Base-by-base conservation (phyloP, 768 basidiomycete genomes). In the Rhodotorula babjevae region DNA sequence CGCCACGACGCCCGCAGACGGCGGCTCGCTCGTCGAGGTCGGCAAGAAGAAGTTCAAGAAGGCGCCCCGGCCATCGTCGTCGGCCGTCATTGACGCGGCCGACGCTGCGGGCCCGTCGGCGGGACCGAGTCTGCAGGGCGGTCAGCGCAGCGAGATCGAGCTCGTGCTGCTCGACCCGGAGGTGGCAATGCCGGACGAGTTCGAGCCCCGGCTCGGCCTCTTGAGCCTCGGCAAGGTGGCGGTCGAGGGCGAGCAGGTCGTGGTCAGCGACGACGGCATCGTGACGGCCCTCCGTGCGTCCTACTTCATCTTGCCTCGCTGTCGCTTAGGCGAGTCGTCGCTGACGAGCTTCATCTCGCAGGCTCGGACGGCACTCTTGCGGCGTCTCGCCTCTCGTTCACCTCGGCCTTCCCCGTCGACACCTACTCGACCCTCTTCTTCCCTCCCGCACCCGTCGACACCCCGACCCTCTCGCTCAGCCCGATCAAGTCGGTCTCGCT, bases 41-140 rank as follows among this genome's bases (percentile, higher is more conserved):
- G 65, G 68, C 44, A 72, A 76, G 67, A 72, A 76, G 68, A 70
- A 72, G 71, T 67, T 72, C 61, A 76, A 76, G 53, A 72, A 72
- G 71, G 57, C 44, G 3, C 68, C 65, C 29, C 50, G 74, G 16
- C 69, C 74, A 1, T 72, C 74, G 0, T 57, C 74, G 16, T 40
- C 71, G 16, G 49, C 61, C 18, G 74, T 76, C 4, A 72, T 67
- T 21, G 74, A 72, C 40, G 67, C 62, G 9, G 71, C 71, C 2
- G 71, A 72, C n/a, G 59, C 61, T 0, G 53, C 55, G 0, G n/a
- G 23, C 10, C 7, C 49, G 4, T 44, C 53, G 14, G n/a, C n/a
- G n/a, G n/a, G n/a, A n/a, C n/a, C n/a, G n/a, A 6, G 27, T n/a
- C 33, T 16, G 33, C 25, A 8, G 12, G 36, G 14, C 12, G 11